These are phyloP conservation scores for Francoa sonchifolia DNA, from an alignment of 441 rosid species.

Conservation along the genomic window DNA sequence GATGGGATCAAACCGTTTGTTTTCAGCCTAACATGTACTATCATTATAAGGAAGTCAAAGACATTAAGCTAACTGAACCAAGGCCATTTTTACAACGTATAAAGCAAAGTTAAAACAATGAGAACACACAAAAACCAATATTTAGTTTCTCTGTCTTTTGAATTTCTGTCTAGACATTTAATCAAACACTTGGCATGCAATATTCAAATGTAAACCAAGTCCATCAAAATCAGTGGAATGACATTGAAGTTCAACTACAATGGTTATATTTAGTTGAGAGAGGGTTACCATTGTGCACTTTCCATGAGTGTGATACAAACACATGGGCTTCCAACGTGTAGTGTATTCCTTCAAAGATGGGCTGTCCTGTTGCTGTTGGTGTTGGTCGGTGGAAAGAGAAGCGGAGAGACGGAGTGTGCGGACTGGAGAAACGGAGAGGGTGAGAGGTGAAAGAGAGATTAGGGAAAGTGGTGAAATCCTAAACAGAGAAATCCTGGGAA, in stretches of 20 bases:
- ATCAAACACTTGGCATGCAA: constrained; percentile 12
- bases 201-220: not conserved
- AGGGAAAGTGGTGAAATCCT: constrained; percentile 14
- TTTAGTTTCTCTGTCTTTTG: too few relatives aligned
- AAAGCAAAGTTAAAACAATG: too few relatives aligned
- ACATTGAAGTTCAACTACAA: not conserved
- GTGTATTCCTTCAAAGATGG: too few relatives aligned
- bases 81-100: too few relatives aligned
- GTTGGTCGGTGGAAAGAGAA: constrained; percentile 5
- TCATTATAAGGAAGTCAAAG: too few relatives aligned
- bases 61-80: too few relatives aligned
- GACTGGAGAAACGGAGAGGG: constrained; percentile 5
- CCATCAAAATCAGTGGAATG: not conserved
- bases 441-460: constrained; percentile 13
- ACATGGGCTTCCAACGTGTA: constrained; percentile 59
- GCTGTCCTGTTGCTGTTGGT: constrained; percentile 2
- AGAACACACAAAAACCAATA: not conserved
- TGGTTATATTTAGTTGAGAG: not conserved
- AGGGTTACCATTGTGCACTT: constrained; percentile 58
- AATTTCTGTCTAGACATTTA: too few relatives aligned
- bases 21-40: too few relatives aligned
- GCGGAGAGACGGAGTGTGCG: constrained; percentile 16
- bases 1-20: too few relatives aligned
- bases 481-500: constrained; percentile 18
- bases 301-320: constrained; percentile 75